Evolutionary conservation across 2,329 filamentous ascomycete species (phyloP).

Genomic region (Alternaria consortialis): DNA sequence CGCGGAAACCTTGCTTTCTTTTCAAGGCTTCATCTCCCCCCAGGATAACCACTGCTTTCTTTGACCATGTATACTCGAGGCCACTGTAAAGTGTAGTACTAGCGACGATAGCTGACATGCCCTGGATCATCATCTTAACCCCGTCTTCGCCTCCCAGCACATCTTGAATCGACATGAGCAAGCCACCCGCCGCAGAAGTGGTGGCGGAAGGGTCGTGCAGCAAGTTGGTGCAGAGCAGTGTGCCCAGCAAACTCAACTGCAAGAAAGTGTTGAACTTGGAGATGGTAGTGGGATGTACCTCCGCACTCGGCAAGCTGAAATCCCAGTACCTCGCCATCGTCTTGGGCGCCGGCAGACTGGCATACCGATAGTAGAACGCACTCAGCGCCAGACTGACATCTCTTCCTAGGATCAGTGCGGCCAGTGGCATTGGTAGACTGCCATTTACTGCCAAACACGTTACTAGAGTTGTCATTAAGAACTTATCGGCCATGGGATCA

Average conservation of each 20-base stretch:
- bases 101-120: constrained; percentile 79
- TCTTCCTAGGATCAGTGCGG: constrained; percentile 87
- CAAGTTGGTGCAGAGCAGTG: constrained; percentile 82
- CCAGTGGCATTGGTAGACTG: constrained; percentile 83
- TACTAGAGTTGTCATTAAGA: constrained; percentile 91
- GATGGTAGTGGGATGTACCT: constrained; percentile 83
- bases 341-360: constrained; percentile 91
- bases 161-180: constrained; percentile 37
- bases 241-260: constrained; percentile 85
- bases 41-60: constrained; percentile 90
- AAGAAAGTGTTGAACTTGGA: constrained; percentile 93
- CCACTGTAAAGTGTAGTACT: constrained; percentile 93
- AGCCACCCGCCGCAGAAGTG: constrained; percentile 53
- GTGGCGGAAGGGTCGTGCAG: constrained; percentile 66
- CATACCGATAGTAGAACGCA: constrained; percentile 95
- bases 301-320: constrained; percentile 87
- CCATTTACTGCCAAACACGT: constrained; percentile 86
- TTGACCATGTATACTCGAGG: constrained; percentile 87
- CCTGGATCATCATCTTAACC: constrained; percentile 47
- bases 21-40: constrained; percentile 58
- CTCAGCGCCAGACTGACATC: constrained; percentile 84
- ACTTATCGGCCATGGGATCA: constrained; percentile 91
- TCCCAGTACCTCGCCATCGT: constrained; percentile 96
- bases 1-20: constrained; percentile 58
- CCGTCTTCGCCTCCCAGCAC: constrained; percentile 42